Evolutionary conservation across 371 early-diverging fungal genomes (phyloP), one percentile per base, ranked within the genome.

Genomic region (Dentiscutata heterogama): DNA sequence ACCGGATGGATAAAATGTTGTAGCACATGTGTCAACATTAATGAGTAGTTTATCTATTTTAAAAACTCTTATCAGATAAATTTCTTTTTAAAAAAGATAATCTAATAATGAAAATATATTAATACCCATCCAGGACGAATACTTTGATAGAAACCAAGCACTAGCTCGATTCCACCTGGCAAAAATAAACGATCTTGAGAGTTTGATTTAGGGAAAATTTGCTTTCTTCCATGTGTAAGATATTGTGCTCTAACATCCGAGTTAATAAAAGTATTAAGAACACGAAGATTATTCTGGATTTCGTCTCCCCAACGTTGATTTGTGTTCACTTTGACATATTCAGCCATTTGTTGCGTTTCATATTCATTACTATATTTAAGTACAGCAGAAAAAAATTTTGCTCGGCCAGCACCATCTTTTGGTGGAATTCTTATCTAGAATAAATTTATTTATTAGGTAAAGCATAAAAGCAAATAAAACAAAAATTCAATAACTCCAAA

Each of bases 81-180:
- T 46, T 8, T 8, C 11, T 46, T 46, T 46, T 46, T 46, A 58
- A 56, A 56, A 56, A 56, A 16, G 0, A 58, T 4, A 16, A 58
- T 22, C 18, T 20, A 58, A 58, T 18, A 54, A 54, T 18, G 13
- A 58, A 58, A 18, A 58, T 20, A 58, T 20, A 58, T 8, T 46
- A 46, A 7, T 78, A 78, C 65, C 61, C 78, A 78, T 71, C 94
- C 89, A 16, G 97, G 94, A 13, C 94, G 89, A 35, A 95, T 89
- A 58, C 94, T 93, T 83, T 96, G 96, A 80, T 94, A 95, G 86
- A 91, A 96, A 18, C 98, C 98, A 82, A 92, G 93, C 96, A 96
- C 96, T 4, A 96, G 90, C 85, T 96, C 96, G 31, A 94, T 88
- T 27, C 96, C 97, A 63, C 94, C 93, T 35, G 88, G 88, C 51